Base-by-base conservation (phyloP, 2,329 filamentous ascomycete species). In the Cladophialophora immunda region DNA sequence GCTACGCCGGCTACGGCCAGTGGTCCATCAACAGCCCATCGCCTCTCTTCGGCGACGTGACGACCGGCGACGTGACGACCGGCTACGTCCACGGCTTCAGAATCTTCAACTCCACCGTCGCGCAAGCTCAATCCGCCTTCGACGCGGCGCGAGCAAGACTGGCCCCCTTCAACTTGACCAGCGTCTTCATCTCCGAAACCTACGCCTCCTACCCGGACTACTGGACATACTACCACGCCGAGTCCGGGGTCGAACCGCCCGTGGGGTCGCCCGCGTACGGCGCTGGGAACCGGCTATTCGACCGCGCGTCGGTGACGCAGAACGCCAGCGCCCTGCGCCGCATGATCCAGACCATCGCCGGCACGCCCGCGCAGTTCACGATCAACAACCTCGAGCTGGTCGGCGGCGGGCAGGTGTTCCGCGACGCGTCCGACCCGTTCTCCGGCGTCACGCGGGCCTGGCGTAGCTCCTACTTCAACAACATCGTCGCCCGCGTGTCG, bases 401-500 rank as follows among this genome's bases (percentile, higher is more conserved):
- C 58, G 69, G 72, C 1, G 78, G 80, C 0, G 73, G 77, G 0
- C 71, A 73, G 0, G 71, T 78, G 0, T 70, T 80, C n/a, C 78
- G 79, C 45, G 74, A 77, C 0, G 76, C 77, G 0, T 79, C 80
- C 36, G 84, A 84, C 0, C 74, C 77, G 0, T 72, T 84, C 50
- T 82, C 83, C 32, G 76, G 84, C 0, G 79, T 85, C 2, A 81
- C 82, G 41, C 84, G 85, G 0, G 83, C 83, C 0, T 89, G 85
- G 84, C 78, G 86, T 17, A 80, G 71, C 13, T 77, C 82, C 0
- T 77, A 78, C 62, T 68, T 78, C 36, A 71, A 75, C 58, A 72
- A 76, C 29, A 73, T 77, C 25, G 73, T 78, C 3, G 72, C 75
- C 0, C 67, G 73, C 1, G 68, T 70, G 9, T 76, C 71, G 66